Base-by-base conservation (phyloP, 768 basidiomycete species). In the Mycena galopus region DNA sequence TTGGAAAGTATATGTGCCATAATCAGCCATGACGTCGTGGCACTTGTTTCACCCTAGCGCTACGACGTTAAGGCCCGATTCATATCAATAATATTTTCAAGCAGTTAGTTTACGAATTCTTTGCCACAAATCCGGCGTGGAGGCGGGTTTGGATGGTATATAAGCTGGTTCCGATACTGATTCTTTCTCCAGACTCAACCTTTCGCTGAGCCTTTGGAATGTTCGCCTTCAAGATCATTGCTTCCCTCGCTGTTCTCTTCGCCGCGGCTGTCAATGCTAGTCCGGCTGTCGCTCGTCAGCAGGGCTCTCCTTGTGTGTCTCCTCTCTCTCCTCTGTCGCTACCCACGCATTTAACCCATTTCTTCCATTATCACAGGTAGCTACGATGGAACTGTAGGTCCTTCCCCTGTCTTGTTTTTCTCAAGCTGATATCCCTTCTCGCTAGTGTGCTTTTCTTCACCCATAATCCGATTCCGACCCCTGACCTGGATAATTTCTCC, bases 171-270 rank as follows among this genome's bases (percentile, higher is more conserved):
- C 59, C 39, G 27, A 61, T 61, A 32, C 59, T 61, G 59, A 25
- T 27, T 61, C 27, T 61, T 44, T 42, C 37, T 61, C 33, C 57
- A 58, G 57, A 58, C 44, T 61, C 42, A 29, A 37, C 23, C 44
- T 42, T 25, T 61, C 59, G 44, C 59, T 44, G 14, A 61, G 29
- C 39, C 27, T 61, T 61, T 61, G 59, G 44, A 61, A 61, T 61
- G 59, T 61, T 61, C 59, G 59, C 59, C 27, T 61, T 61, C 59
- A 61, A 61, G 59, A 61, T 61, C 37, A 39, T 61, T 44, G 59
- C 59, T 61, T 61, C 59, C 59, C 39, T 61, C 59, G 59, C 59
- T 44, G 59, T 61, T 61, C 59, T 61, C 59, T 39, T 61, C 59
- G 37, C 44, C 59, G 39, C 59, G 12, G 39, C 59, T 12, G 59